These are phyloP conservation scores for Colletotrichum sp. DNA, from an alignment of 2,329 filamentous ascomycete species.

Conservation along the genomic window DNA sequence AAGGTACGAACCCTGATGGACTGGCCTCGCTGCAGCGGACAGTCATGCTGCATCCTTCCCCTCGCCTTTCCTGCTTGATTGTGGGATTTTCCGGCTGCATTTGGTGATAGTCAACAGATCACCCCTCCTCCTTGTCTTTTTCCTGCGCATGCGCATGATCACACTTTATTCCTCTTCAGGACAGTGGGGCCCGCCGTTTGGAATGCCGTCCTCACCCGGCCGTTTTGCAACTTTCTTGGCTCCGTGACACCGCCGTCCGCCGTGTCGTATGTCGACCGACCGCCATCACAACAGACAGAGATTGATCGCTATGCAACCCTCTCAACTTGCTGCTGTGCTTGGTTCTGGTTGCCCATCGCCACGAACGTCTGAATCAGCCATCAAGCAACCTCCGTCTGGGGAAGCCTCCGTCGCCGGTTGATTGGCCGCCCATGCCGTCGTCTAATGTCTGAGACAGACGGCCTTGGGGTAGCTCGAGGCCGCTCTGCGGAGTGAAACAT, in stretches of 20 bases:
- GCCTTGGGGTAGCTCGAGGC: constrained; percentile 1
- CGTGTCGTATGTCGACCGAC: not conserved
- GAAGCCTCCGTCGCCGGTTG: not conserved
- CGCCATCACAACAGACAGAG: not conserved
- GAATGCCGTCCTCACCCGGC: not conserved
- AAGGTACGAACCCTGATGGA: not conserved
- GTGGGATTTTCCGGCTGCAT: not conserved
- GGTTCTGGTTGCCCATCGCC: not conserved
- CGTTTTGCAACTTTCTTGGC: not conserved
- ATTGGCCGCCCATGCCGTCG: not conserved
- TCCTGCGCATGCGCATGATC: constrained; percentile 16
- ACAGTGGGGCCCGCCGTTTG: constrained; percentile 1
- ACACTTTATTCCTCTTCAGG: not conserved
- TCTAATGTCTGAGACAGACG: constrained; percentile 10
- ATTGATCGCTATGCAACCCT: not conserved
- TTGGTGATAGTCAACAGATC: not conserved
- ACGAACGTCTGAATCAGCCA: not conserved
- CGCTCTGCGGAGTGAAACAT: constrained; percentile 11
- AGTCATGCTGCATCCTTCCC: not conserved
- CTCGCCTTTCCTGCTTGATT: not conserved
- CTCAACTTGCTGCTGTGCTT: not conserved
- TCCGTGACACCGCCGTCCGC: not conserved
- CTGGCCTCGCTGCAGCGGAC: not conserved
- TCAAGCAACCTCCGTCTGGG: not conserved
- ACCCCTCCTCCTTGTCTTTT: constrained; percentile 2